phyloP scores from a whole-genome alignment of 768 basidiomycete species.

The Lepiota venenata region DNA sequence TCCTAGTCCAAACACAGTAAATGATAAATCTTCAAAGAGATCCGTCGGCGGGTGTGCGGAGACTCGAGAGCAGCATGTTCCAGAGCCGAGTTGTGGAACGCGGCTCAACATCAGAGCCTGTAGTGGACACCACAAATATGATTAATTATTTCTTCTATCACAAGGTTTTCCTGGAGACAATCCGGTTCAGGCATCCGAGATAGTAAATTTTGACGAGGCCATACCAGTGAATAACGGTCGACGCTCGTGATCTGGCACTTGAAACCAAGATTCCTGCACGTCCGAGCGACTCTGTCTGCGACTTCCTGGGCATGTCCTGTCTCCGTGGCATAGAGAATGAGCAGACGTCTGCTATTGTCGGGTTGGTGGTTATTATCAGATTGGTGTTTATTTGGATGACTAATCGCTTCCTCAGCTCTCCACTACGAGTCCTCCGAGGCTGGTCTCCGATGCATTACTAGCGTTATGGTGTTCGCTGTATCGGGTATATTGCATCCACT shows the following conservation, averaged over 20 bases:
- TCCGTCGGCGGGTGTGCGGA: constrained; percentile 73
- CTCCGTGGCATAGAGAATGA: constrained; percentile 88
- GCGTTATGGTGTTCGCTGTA: constrained; percentile 51
- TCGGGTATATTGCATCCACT: constrained; percentile 27
- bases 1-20: constrained; percentile 82
- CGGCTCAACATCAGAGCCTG: constrained; percentile 80
- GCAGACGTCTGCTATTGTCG: constrained; percentile 23
- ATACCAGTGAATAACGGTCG: constrained; percentile 40
- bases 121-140: constrained; percentile 82
- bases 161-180: constrained; percentile 51
- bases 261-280: constrained; percentile 62
- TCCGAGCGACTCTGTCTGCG: constrained; percentile 71
- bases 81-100: constrained; percentile 77
- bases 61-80: constrained; percentile 70
- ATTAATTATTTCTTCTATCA: constrained; percentile 65
- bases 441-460: constrained; percentile 74
- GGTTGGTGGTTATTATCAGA: no score
- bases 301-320: constrained; percentile 85
- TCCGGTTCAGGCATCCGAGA: background rate
- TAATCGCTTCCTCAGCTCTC: no score
- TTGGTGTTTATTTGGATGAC: no score
- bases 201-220: background rate
- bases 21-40: constrained; percentile 75
- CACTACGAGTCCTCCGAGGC: constrained; percentile 64
- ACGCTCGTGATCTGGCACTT: constrained; percentile 39